These are phyloP conservation scores for Panaeolus papilionaceus DNA, from an alignment of 768 basidiomycete genomes.

Conservation along the genomic window DNA sequence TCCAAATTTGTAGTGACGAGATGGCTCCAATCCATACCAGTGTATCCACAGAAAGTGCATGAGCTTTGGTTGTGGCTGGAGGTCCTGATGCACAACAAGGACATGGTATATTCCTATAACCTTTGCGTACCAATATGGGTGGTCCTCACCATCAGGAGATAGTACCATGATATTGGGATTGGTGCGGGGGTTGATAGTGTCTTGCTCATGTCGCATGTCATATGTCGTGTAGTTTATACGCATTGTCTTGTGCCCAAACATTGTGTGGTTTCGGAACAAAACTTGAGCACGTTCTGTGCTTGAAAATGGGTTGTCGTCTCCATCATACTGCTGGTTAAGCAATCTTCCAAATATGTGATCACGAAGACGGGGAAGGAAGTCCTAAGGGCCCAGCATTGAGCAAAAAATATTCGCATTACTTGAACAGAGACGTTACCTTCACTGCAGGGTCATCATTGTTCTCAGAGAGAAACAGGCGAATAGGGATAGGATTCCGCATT, in stretches of 20 bases:
- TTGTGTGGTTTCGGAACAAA: slow-evolving; percentile 23
- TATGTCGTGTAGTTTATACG: slow-evolving; percentile 32
- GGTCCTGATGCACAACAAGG: slow-evolving; percentile 19
- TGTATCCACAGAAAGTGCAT: slow-evolving; percentile 19
- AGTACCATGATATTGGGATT: slow-evolving; percentile 43
- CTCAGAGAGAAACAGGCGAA: slow-evolving; percentile 14
- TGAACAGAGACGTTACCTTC: slow-evolving; percentile 25
- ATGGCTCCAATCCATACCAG: slow-evolving; percentile 25
- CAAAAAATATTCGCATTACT: not conserved
- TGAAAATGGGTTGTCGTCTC: slow-evolving; percentile 33
- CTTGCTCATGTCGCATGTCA: slow-evolving; percentile 35
- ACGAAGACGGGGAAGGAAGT: slow-evolving; percentile 36
- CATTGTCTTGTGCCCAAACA: slow-evolving; percentile 34
- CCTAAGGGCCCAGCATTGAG: slow-evolving; percentile 20
- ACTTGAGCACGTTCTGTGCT: slow-evolving; percentile 22
- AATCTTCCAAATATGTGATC: slow-evolving; percentile 24
- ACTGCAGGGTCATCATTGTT: slow-evolving; percentile 30
- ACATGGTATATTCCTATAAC: slow-evolving; percentile 30
- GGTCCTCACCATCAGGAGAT: slow-evolving; percentile 26
- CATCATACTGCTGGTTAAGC: slow-evolving; percentile 22
- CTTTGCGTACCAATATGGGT: slow-evolving; percentile 44
- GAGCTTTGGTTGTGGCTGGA: slow-evolving; percentile 6
- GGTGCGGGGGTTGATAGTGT: slow-evolving; percentile 44
- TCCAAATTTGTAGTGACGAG: slow-evolving; percentile 26
- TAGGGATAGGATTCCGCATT: not conserved